These are phyloP conservation scores for Phytophthora melonis DNA, from an alignment of 352 stramenopile species.

Conservation along the genomic window DNA sequence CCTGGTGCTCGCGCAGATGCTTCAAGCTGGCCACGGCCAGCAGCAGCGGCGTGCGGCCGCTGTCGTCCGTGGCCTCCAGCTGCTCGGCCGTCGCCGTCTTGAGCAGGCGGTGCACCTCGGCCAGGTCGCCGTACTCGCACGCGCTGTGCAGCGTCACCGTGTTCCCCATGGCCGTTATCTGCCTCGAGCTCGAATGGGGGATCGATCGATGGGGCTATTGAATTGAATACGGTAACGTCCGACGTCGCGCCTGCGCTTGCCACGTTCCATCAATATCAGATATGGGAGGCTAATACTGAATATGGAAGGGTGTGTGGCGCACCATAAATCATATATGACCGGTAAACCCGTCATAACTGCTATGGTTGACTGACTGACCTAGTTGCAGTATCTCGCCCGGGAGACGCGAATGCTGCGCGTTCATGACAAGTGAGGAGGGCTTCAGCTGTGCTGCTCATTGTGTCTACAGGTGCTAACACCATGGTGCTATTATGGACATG, in stretches of 20 bases:
- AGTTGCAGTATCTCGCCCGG: neutral
- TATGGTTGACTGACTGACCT: neutral
- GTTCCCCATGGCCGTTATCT: slow-evolving; percentile 72
- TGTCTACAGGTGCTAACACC: neutral
- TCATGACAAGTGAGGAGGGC: slow-evolving; percentile 64
- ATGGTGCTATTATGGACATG: neutral
- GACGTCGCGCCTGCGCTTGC: slow-evolving; percentile 25
- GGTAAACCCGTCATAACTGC: neutral
- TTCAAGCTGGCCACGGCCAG: slow-evolving; percentile 73
- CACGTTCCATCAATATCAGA: slow-evolving; percentile 7
- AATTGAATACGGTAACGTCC: slow-evolving; percentile 32
- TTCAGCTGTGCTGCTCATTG: neutral
- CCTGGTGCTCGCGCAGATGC: slow-evolving; percentile 47
- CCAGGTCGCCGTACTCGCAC: slow-evolving; percentile 80
- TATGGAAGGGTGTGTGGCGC: slow-evolving; percentile 4
- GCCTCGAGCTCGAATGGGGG: slow-evolving; percentile 10
- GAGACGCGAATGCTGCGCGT: slow-evolving; percentile 68
- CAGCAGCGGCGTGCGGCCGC: slow-evolving; percentile 78
- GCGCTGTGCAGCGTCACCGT: slow-evolving; percentile 82
- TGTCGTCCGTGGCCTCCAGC: slow-evolving; percentile 79
- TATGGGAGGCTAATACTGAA: slow-evolving; percentile 1
- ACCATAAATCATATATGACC: neutral
- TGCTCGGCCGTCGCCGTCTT: slow-evolving; percentile 68
- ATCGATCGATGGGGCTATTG: slow-evolving; percentile 3
- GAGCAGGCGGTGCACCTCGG: slow-evolving; percentile 64